Conservation (phyloP, 2,329 filamentous ascomycete species). For the Monosporascus sp. region DNA sequence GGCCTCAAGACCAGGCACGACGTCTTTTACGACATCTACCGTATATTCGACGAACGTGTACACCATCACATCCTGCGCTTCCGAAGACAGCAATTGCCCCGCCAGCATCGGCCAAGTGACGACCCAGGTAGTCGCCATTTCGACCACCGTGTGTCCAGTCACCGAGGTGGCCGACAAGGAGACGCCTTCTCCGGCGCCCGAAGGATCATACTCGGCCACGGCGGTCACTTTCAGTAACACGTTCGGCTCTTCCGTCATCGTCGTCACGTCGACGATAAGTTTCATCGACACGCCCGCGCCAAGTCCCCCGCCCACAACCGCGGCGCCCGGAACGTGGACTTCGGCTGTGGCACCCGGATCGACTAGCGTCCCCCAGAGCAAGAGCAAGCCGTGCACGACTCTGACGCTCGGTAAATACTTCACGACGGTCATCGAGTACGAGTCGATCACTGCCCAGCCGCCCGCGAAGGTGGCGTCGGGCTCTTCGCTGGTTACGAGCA, state of each 20-base stretch:
- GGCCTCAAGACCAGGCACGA: background rate
- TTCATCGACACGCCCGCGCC: conserved; percentile 20
- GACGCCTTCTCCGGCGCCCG: conserved; percentile 2
- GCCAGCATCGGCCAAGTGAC: conserved; percentile 18
- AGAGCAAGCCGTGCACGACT: conserved; percentile 17
- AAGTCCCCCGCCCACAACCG: conserved; percentile 8
- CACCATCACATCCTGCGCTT: conserved; percentile 23
- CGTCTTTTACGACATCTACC: conserved; percentile 24
- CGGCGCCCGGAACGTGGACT: conserved; percentile 8
- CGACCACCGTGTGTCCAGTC: conserved; percentile 25
- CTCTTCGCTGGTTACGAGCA: conserved; percentile 9
- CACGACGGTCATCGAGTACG: conserved; percentile 22
- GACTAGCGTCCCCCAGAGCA: conserved; percentile 3
- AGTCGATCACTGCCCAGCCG: conserved; percentile 12
- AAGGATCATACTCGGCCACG: conserved; percentile 12
- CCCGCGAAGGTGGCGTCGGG: conserved; percentile 14
- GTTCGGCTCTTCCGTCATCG: conserved; percentile 16
- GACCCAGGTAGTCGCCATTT: conserved; percentile 23
- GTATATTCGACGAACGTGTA: conserved; percentile 25
- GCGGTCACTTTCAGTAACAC: conserved; percentile 21
- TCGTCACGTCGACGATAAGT: conserved; percentile 20
- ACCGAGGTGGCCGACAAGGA: conserved; percentile 8
- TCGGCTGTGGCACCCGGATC: conserved; percentile 5
- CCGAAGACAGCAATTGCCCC: conserved; percentile 21
- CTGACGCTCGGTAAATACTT: conserved; percentile 22